Base-by-base conservation (phyloP, 2,329 filamentous ascomycete genomes). In the Fusarium longipes region DNA sequence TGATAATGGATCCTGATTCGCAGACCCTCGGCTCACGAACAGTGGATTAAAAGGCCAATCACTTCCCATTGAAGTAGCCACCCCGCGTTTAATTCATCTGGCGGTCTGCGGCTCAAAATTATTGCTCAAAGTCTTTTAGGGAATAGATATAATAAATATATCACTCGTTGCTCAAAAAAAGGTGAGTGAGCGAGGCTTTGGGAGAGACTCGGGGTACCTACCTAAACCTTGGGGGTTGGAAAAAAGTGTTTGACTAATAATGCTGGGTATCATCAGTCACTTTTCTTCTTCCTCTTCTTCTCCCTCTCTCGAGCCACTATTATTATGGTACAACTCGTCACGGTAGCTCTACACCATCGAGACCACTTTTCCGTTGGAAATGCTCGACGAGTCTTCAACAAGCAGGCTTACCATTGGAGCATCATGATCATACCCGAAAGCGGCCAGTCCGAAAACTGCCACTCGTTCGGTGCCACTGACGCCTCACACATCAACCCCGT, bases 341-440 rank as follows among this genome's bases (percentile, higher is more conserved):
- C 73, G n/a, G 59, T 78, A 14, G 68, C 70, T 33, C 60, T 78
- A 39, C 69, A 74, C 57, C 57, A 73, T 33, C 68, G 76, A 35
- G 76, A 74, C 36, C 52, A 48, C 30, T 69, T 74, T 49, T 78
- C 75, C 30, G 53, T 24, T 2, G 75, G 70, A 24, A 62, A 66
- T 18, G 52, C 54, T 8, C 63, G 76, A 18, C 25, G 57, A 39
- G 45, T 59, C 22, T 73, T 77, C 60, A 63, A 70, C 35, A 67
- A 73, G 22, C 74, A 74, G 53, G 73, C 75, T 33, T 78, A 71
- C 50, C 76, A 78, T 53, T 78, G 75, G 77, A 69, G 55, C 11
- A 71, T 78, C 18, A 39, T 76, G 5, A 39, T 75, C 45, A 71
- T 73, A 64, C 57, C 74, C 2, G 50, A 62, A 7, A n/a, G 4